phyloP scores from a whole-genome alignment of 164 flowering plant species.

The Brasenia schreberi region DNA sequence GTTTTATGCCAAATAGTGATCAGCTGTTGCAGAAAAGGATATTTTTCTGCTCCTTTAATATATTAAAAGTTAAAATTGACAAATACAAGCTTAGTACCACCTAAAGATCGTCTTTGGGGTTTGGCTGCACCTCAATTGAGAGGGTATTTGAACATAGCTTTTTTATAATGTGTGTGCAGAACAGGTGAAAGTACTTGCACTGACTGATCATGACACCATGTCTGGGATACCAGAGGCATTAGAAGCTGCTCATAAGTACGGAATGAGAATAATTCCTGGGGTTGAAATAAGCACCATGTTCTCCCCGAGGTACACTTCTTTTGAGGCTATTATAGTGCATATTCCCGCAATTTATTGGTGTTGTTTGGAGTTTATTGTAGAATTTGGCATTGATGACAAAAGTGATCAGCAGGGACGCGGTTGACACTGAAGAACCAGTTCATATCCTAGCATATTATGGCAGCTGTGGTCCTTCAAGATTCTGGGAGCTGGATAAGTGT shows the following conservation, averaged over 20 bases:
- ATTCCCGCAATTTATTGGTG: neutral
- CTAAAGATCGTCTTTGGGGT: too few species aligned
- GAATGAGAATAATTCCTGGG: conserved; percentile 86
- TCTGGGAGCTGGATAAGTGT: conserved; percentile 49
- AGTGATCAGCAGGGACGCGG: conserved; percentile 25
- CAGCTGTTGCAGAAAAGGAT: too few species aligned
- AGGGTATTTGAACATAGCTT: conserved; percentile 1
- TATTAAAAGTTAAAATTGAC: too few species aligned
- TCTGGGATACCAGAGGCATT: conserved; percentile 88
- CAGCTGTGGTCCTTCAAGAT: conserved; percentile 61
- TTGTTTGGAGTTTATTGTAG: too few species aligned
- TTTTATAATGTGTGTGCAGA: conserved; percentile 13
- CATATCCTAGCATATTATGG: conserved; percentile 82
- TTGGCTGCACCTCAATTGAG: too few species aligned
- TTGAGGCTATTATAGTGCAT: neutral
- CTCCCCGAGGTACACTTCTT: conserved; percentile 7
- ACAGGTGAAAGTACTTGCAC: conserved; percentile 95
- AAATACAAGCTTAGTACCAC: too few species aligned
- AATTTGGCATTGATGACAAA: neutral
- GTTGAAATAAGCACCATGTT: conserved; percentile 88
- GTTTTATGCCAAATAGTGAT: too few species aligned
- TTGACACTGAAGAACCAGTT: conserved; percentile 68
- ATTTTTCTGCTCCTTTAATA: too few species aligned
- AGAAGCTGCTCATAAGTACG: conserved; percentile 63
- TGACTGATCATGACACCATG: conserved; percentile 44